These are phyloP conservation scores for Nicotiana benthamiana DNA, from an alignment of 257 asterid species.

Conservation along the genomic window DNA sequence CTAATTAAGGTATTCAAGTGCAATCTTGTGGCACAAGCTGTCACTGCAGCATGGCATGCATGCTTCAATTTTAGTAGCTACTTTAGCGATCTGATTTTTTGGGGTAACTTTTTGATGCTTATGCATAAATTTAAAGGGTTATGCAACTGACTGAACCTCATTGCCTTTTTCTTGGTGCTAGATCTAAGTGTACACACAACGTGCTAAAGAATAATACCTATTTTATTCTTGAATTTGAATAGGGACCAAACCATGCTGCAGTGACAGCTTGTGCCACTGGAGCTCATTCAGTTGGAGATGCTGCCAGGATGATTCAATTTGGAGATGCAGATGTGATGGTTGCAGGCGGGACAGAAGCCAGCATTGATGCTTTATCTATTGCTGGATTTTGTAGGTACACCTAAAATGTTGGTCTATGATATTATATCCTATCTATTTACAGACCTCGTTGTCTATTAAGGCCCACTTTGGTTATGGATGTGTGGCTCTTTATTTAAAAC, in stretches of 20 bases:
- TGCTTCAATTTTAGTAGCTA: not conserved
- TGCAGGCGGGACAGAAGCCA: conserved; percentile 97
- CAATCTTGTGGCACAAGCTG: not conserved
- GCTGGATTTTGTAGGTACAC: conserved; percentile 94
- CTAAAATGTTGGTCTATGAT: not conserved
- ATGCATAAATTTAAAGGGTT: not conserved
- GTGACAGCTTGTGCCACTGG: conserved; percentile 99
- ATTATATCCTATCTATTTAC: not conserved
- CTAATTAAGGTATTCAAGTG: not conserved
- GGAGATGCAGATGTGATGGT: conserved; percentile 98
- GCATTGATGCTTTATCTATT: conserved; percentile 95
- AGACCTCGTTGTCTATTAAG: not conserved
- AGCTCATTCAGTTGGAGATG: conserved; percentile 95
- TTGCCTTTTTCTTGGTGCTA: not conserved
- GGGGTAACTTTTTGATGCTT: not conserved
- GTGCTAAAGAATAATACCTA: not conserved
- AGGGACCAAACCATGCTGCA: conserved; percentile 99
- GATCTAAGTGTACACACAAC: not conserved
- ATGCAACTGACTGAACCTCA: not conserved
- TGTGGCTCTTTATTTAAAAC: not conserved
- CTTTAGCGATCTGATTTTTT: not conserved
- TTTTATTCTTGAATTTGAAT: conserved; percentile 46
- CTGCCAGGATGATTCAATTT: conserved; percentile 86
- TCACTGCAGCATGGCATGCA: not conserved
- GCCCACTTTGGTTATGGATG: not conserved